A percentile compares a stretch with the other conserved stretches of the same genome.
These are phyloP conservation scores for Pyricularia grisea DNA, from an alignment of 2,329 filamentous ascomycete species.

Conservation along the genomic window DNA sequence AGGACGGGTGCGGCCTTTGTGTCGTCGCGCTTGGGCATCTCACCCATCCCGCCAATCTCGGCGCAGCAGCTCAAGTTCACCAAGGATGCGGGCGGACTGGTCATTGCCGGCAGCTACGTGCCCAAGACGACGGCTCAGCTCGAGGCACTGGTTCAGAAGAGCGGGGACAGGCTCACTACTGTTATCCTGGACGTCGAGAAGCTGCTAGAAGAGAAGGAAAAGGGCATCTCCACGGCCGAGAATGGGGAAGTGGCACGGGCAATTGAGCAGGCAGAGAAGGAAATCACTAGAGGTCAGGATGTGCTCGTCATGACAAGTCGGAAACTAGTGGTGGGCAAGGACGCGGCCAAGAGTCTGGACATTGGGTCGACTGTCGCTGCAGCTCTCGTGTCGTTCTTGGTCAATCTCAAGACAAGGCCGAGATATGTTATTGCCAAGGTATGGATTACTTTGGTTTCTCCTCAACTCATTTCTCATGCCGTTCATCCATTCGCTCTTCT, in stretches of 20 bases:
- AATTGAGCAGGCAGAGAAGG: constrained; percentile 22
- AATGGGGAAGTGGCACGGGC: constrained; percentile 20
- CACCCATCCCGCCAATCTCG: constrained; percentile 38
- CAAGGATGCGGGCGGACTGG: constrained; percentile 33
- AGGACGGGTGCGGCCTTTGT: constrained; percentile 32
- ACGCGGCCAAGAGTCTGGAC: constrained; percentile 40
- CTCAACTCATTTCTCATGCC: background rate
- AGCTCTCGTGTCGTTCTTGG: constrained; percentile 39
- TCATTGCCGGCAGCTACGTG: constrained; percentile 48
- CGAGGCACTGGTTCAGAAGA: constrained; percentile 26
- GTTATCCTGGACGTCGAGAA: constrained; percentile 38
- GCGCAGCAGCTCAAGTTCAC: constrained; percentile 30
- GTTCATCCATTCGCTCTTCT: background rate
- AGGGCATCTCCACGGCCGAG: constrained; percentile 15
- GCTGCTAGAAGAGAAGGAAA: constrained; percentile 26
- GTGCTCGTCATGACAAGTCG: constrained; percentile 51
- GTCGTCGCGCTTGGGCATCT: constrained; percentile 40
- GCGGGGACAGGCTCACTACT: constrained; percentile 29
- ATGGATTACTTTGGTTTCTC: background rate
- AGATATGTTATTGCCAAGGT: constrained; percentile 47
- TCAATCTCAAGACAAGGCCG: constrained; percentile 34
- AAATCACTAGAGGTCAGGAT: constrained; percentile 36
- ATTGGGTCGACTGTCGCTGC: constrained; percentile 43
- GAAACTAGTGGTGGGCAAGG: constrained; percentile 35
- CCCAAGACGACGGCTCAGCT: constrained; percentile 50